Conservation (phyloP, 2,329 filamentous ascomycete species). For the Fusarium metavorans region DNA sequence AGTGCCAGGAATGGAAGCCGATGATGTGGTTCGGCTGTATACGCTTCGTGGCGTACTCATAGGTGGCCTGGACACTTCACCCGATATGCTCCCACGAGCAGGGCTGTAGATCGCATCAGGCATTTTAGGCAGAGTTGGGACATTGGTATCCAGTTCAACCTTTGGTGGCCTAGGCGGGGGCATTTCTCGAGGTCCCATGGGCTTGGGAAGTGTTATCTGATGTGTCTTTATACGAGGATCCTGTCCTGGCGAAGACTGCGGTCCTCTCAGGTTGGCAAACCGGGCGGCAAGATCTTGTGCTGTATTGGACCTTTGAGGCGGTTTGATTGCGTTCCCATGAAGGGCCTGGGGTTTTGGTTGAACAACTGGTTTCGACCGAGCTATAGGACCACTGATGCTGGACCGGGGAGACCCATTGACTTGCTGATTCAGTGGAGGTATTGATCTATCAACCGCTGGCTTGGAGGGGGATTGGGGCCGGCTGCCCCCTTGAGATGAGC, state of each 20-base stretch:
- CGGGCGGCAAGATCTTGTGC: conserved; percentile 65
- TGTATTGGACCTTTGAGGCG: conserved; percentile 45
- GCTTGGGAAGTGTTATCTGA: conserved; percentile 54
- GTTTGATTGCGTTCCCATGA: conserved; percentile 66
- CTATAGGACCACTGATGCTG: conserved; percentile 27
- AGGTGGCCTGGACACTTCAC: conserved; percentile 73
- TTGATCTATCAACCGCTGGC: conserved; percentile 14
- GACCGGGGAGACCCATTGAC: conserved; percentile 36
- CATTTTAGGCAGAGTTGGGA: conserved; percentile 73
- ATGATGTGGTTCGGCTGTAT: conserved; percentile 70
- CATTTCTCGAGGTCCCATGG: conserved; percentile 66
- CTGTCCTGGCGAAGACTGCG: conserved; percentile 56
- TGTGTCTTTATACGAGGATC: conserved; percentile 67
- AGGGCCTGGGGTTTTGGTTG: conserved; percentile 77
- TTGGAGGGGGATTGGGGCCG: conserved; percentile 34
- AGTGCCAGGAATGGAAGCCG: conserved; percentile 52
- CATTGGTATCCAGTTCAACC: conserved; percentile 62
- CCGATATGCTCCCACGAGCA: conserved; percentile 77
- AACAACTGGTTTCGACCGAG: conserved; percentile 60
- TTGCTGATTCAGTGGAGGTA: conserved; percentile 20
- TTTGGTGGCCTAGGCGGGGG: conserved; percentile 59
- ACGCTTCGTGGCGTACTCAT: conserved; percentile 73
- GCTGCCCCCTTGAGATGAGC: conserved; percentile 28
- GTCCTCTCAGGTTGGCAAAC: conserved; percentile 67
- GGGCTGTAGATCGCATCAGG: conserved; percentile 84